A percentile compares a stretch with the other conserved stretches of the same genome.
Evolutionary conservation across 2,329 filamentous ascomycete genomes (phyloP).

Genomic region (Colletotrichum sp.): DNA sequence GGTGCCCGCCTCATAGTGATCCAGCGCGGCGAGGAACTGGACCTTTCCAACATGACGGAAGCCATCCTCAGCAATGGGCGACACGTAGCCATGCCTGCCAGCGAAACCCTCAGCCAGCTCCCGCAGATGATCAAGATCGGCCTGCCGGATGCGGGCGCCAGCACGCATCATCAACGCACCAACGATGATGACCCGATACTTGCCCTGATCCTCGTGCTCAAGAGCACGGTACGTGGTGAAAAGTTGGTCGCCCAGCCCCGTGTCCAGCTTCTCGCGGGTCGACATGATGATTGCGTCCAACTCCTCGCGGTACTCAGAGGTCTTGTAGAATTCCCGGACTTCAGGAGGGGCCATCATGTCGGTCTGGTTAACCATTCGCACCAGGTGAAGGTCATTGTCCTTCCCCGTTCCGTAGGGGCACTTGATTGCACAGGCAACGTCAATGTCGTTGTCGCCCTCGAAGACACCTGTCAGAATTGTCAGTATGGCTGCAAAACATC

Average conservation of each 20-base stretch:
- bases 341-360: not conserved
- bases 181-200: conserved; percentile 24
- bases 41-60: conserved; percentile 22
- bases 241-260: not conserved
- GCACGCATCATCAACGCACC: conserved; percentile 27
- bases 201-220: not conserved
- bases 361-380: not conserved
- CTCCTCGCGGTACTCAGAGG: not conserved
- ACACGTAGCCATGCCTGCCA: not conserved
- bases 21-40: conserved; percentile 26
- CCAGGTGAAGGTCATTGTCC: not conserved
- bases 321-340: not conserved
- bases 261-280: not conserved
- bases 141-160: conserved; percentile 24
- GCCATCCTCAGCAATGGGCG: not conserved
- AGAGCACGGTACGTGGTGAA: not conserved
- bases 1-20: conserved; percentile 23
- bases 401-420: not conserved
- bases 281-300: not conserved
- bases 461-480: not conserved
- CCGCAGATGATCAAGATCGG: conserved; percentile 22
- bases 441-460: not conserved
- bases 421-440: not conserved
- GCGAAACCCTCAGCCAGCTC: conserved; percentile 15
- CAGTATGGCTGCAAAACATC: not conserved